Evolutionary conservation across 2,329 filamentous ascomycete species (phyloP).

Genomic region (Aspergillus chevalieri): DNA sequence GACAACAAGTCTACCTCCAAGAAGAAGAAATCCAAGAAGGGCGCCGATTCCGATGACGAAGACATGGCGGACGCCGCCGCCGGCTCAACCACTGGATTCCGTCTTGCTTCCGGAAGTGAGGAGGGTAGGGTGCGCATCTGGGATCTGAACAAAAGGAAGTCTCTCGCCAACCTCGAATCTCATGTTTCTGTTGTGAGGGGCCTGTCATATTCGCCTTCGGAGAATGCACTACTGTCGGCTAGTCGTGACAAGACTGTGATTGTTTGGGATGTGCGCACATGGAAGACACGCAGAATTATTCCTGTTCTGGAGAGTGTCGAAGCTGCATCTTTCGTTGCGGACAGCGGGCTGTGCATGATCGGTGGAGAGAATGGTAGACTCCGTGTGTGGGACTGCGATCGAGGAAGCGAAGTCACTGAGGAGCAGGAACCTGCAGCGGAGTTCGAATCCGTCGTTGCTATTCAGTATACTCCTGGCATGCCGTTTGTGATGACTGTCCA

Average conservation of each 20-base stretch:
- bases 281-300: constrained; percentile 74
- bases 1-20: constrained; percentile 35
- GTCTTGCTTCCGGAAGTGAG: constrained; percentile 84
- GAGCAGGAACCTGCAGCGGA: constrained; percentile 60
- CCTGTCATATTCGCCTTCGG: constrained; percentile 69
- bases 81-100: constrained; percentile 56
- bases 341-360: constrained; percentile 69
- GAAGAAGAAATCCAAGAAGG: constrained; percentile 42
- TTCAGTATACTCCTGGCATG: constrained; percentile 59
- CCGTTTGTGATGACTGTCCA: constrained; percentile 75
- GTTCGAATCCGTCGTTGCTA: constrained; percentile 64
- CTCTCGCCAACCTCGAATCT: constrained; percentile 72
- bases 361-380: constrained; percentile 78
- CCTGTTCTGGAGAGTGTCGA: constrained; percentile 84
- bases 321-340: constrained; percentile 68
- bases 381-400: constrained; percentile 74
- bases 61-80: constrained; percentile 37
- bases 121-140: constrained; percentile 89
- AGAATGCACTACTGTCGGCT: constrained; percentile 72
- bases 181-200: constrained; percentile 93
- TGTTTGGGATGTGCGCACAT: constrained; percentile 80
- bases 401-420: constrained; percentile 70
- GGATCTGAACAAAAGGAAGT: constrained; percentile 79
- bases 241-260: constrained; percentile 92
- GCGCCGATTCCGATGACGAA: constrained; percentile 29